A percentile compares a stretch with the other conserved stretches of the same genome.
Conservation (phyloP, 108 stramenopile species). For the Skeletonema grethae region DNA sequence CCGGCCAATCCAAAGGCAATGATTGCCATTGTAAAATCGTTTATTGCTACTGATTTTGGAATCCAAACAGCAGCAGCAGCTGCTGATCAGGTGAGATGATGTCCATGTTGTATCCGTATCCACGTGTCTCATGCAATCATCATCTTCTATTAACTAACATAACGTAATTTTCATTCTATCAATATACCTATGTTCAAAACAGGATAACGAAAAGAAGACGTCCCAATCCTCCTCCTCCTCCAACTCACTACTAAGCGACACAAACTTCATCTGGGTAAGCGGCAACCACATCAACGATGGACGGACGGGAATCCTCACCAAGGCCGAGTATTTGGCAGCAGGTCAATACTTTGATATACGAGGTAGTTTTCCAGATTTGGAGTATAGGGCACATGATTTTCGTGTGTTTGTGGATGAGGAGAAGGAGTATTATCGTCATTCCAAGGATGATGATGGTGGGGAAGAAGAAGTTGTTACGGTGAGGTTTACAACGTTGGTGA, state of each 20-base stretch:
- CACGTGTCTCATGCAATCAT: background rate
- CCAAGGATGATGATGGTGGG: conserved; percentile 9
- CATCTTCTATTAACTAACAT: background rate
- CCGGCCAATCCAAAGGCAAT: conserved; percentile 22
- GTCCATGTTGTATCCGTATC: no score
- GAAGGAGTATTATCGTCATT: background rate
- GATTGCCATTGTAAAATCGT: conserved; percentile 24
- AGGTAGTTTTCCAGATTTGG: conserved; percentile 57
- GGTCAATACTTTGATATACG: conserved; percentile 58
- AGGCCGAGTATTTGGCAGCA: conserved; percentile 56
- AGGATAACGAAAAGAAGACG: background rate
- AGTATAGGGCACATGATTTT: conserved; percentile 65
- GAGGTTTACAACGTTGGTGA: conserved; percentile 48
- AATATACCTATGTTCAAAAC: no score
- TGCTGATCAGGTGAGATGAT: conserved; percentile 3
- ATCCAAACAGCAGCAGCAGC: background rate
- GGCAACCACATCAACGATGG: conserved; percentile 39
- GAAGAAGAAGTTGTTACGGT: conserved; percentile 35
- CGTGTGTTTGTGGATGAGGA: conserved; percentile 21
- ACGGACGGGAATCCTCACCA: conserved; percentile 35
- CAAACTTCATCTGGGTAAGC: conserved; percentile 49
- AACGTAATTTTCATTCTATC: background rate
- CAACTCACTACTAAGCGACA: conserved; percentile 22
- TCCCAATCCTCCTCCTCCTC: conserved; percentile 10
- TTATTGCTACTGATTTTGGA: conserved; percentile 32